A percentile compares a stretch with the other conserved stretches of the same genome.
Conservation (phyloP, 2,329 filamentous ascomycete species). For the Venturiaceae sp. region DNA sequence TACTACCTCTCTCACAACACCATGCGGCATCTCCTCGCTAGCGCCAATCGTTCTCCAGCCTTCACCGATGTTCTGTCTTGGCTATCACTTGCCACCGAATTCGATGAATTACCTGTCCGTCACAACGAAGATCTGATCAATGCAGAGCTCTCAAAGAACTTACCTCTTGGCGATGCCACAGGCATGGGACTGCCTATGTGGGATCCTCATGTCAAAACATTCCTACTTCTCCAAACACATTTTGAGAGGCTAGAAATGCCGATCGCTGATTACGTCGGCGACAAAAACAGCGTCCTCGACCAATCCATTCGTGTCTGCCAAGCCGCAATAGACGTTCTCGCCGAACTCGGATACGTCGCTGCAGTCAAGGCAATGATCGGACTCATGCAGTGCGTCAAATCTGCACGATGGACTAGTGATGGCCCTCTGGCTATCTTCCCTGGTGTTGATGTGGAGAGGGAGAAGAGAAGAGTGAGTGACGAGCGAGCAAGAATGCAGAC, state of each 20-base stretch:
- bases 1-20: conserved; percentile 95
- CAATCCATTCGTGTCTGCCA: conserved; percentile 96
- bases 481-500: conserved; percentile 22
- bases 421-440: conserved; percentile 71
- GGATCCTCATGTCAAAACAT: conserved; percentile 97
- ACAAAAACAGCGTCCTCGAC: conserved; percentile 80
- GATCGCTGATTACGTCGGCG: conserved; percentile 94
- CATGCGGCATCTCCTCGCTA: conserved; percentile 70
- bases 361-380: conserved; percentile 74
- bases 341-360: conserved; percentile 74
- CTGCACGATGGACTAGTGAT: conserved; percentile 81
- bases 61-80: conserved; percentile 80
- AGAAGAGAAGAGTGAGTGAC: conserved; percentile 31
- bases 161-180: conserved; percentile 58
- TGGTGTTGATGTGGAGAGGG: conserved; percentile 46
- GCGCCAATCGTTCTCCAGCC: conserved; percentile 64
- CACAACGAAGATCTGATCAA: conserved; percentile 99
- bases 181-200: conserved; percentile 78
- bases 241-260: conserved; percentile 89
- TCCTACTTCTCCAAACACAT: conserved; percentile 86
- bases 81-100: conserved; percentile 91
- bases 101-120: conserved; percentile 92
- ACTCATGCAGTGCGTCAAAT: conserved; percentile 86
- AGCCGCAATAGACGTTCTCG: conserved; percentile 85
- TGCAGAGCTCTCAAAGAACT: conserved; percentile 70